phyloP scores from a whole-genome alignment of 1,284 basidiomycete genomes.

The Rhodotorula sp. region DNA sequence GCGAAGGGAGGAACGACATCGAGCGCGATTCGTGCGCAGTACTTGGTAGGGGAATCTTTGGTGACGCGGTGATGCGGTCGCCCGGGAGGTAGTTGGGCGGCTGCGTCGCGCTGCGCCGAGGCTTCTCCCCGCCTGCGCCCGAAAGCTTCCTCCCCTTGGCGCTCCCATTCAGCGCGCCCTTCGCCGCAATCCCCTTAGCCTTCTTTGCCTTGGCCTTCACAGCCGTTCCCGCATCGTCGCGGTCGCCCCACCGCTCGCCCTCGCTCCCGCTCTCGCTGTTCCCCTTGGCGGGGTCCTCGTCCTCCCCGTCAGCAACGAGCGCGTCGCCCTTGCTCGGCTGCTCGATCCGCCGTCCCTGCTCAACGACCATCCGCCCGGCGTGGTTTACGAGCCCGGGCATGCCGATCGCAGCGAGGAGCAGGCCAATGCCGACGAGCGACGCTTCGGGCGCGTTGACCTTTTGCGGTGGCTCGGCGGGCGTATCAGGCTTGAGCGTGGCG shows the following conservation, averaged over 20 bases:
- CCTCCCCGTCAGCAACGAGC: neutral
- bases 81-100: slow-evolving; percentile 39
- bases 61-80: slow-evolving; percentile 31
- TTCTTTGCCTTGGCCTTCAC: neutral
- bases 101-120: slow-evolving; percentile 19
- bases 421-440: slow-evolving; percentile 80
- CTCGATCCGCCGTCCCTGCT: slow-evolving; percentile 71
- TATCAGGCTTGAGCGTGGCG: neutral
- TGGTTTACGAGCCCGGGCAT: slow-evolving; percentile 72
- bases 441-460: slow-evolving; percentile 73
- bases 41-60: slow-evolving; percentile 6
- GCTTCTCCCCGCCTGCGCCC: neutral
- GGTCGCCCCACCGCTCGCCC: slow-evolving; percentile 32
- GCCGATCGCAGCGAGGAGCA: slow-evolving; percentile 73
- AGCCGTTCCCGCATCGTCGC: neutral
- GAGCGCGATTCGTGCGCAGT: slow-evolving; percentile 14
- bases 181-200: neutral
- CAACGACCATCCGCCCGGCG: slow-evolving; percentile 80
- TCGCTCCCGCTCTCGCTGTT: slow-evolving; percentile 41
- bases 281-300: neutral
- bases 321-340: slow-evolving; percentile 19
- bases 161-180: neutral
- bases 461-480: slow-evolving; percentile 45
- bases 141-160: slow-evolving; percentile 7
- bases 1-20: slow-evolving; percentile 28